These are phyloP conservation scores for Ophiostoma fasciatum DNA, from an alignment of 2,329 filamentous ascomycete genomes.

Conservation along the genomic window DNA sequence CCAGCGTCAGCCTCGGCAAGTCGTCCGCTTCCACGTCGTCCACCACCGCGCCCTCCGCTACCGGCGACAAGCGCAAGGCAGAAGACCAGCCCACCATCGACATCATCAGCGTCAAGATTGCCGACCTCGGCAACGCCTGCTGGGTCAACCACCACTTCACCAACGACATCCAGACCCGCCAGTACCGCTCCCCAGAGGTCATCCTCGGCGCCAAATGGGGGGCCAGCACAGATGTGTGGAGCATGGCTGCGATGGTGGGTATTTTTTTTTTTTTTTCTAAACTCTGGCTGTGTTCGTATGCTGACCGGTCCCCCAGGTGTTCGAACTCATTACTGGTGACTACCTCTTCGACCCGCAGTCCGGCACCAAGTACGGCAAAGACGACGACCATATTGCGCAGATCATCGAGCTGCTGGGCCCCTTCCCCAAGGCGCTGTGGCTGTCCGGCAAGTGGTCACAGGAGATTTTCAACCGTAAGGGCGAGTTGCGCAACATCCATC, in stretches of 20 bases:
- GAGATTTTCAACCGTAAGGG: constrained; percentile 98
- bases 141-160: constrained; percentile 99
- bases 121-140: constrained; percentile 93
- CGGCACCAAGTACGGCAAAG: constrained; percentile 97
- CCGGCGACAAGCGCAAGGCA: constrained; percentile 46
- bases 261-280: not conserved
- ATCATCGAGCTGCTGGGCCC: constrained; percentile 93
- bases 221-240: constrained; percentile 98
- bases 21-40: constrained; percentile 18
- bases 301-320: constrained; percentile 65
- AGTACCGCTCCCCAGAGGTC: constrained; percentile 94
- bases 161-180: constrained; percentile 95
- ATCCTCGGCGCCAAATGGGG: constrained; percentile 97
- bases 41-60: constrained; percentile 19
- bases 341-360: constrained; percentile 98
- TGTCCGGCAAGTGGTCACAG: constrained; percentile 92
- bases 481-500: constrained; percentile 92
- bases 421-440: constrained; percentile 82
- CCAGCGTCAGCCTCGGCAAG: constrained; percentile 85
- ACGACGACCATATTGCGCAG: constrained; percentile 97
- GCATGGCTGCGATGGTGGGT: constrained; percentile 95
- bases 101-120: constrained; percentile 96
- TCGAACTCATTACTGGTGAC: constrained; percentile 94
- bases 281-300: no score
- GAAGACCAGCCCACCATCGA: constrained; percentile 44